Evolutionary conservation across 2,329 filamentous ascomycete species (phyloP).

Genomic region (Chaetomiaceae sp.): DNA sequence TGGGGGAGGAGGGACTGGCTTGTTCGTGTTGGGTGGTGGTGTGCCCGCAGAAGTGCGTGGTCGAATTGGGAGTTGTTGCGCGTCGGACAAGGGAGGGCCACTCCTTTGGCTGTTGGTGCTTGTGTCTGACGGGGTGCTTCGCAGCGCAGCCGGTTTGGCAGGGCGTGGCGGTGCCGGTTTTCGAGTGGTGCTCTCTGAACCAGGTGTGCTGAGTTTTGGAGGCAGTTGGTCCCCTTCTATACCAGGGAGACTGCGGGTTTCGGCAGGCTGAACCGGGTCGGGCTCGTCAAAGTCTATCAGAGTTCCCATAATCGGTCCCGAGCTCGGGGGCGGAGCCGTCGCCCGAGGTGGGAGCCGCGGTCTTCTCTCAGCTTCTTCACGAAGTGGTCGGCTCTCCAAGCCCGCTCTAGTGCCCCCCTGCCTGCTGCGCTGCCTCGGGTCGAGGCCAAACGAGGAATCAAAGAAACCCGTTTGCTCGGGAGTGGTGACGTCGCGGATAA

Average conservation of each 20-base stretch:
- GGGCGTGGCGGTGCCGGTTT: conserved; percentile 50
- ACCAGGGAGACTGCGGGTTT: too few species aligned
- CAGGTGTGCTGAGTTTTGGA: neutral
- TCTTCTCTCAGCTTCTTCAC: conserved; percentile 23
- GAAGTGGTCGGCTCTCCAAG: conserved; percentile 7
- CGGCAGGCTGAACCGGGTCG: conserved; percentile 30
- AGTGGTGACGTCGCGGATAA: conserved; percentile 94
- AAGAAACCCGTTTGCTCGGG: conserved; percentile 71
- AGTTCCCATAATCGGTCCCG: conserved; percentile 47
- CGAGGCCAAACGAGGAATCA: conserved; percentile 41
- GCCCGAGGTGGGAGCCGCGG: conserved; percentile 34
- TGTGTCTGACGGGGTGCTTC: conserved; percentile 38
- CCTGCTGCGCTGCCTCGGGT: conserved; percentile 9
- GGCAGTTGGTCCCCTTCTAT: too few species aligned
- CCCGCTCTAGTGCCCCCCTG: conserved; percentile 19
- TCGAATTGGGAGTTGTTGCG: too few species aligned
- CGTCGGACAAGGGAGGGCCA: neutral
- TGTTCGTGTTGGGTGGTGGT: conserved; percentile 8
- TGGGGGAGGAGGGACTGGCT: conserved; percentile 35
- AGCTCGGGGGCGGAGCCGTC: conserved; percentile 22
- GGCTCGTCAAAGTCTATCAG: conserved; percentile 58
- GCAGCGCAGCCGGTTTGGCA: conserved; percentile 51
- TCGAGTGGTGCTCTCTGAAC: neutral
- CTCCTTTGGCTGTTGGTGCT: neutral
- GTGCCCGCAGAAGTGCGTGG: conserved; percentile 5